These are phyloP conservation scores for Kernera saxatilis DNA, from an alignment of 345 rosid species.

Conservation along the genomic window DNA sequence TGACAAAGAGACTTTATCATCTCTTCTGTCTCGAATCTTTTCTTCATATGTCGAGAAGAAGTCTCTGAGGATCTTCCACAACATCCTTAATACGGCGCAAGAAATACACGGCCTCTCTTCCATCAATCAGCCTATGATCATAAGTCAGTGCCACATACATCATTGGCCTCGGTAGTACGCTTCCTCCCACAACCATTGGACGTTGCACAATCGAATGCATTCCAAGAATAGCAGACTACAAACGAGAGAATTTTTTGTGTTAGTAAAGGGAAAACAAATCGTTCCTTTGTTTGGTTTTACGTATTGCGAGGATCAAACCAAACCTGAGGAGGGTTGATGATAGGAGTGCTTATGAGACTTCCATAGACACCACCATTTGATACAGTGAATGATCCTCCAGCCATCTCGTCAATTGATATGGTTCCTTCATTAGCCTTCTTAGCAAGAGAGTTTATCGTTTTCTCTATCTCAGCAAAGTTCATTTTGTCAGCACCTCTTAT, in stretches of 20 bases:
- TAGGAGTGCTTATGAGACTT: slow-evolving; percentile 97
- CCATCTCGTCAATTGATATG: slow-evolving; percentile 97
- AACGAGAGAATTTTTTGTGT: neutral
- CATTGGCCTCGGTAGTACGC: slow-evolving; percentile 82
- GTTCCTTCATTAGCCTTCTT: slow-evolving; percentile 90
- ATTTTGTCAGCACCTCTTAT: slow-evolving; percentile 62
- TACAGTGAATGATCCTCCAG: slow-evolving; percentile 91
- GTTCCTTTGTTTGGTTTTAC: neutral
- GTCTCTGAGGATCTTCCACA: slow-evolving; percentile 82
- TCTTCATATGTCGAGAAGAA: slow-evolving; percentile 59
- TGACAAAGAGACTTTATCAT: neutral
- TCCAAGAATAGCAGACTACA: slow-evolving; percentile 86
- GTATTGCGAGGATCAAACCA: neutral
- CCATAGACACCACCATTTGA: slow-evolving; percentile 68
- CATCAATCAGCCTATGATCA: slow-evolving; percentile 85
- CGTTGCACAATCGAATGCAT: slow-evolving; percentile 86
- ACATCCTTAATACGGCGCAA: slow-evolving; percentile 87
- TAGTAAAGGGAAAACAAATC: neutral
- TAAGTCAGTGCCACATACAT: slow-evolving; percentile 88
- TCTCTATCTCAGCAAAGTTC: slow-evolving; percentile 92
- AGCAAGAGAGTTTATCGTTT: slow-evolving; percentile 81
- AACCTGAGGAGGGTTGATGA: slow-evolving; percentile 99
- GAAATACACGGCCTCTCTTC: slow-evolving; percentile 91
- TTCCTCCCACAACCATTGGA: slow-evolving; percentile 82
- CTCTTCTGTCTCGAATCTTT: neutral